Percentiles rank a stretch among this genome's conserved stretches.
Conservation (phyloP, 352 stramenopile genomes). For the Phytophthora constricta region DNA sequence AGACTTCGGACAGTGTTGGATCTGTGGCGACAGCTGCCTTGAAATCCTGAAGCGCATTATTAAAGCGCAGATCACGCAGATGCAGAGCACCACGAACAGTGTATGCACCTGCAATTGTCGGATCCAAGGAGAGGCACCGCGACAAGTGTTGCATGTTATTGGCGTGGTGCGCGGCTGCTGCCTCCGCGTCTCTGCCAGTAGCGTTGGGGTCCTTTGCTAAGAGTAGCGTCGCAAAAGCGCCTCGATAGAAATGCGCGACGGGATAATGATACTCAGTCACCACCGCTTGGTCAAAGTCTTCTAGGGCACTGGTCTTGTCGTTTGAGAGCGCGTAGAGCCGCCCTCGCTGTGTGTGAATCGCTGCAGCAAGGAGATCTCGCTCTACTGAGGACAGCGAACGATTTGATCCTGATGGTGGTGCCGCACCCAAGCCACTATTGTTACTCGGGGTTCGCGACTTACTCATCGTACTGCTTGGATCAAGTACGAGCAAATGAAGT, state of each 20-base stretch:
- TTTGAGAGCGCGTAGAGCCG: constrained; percentile 67
- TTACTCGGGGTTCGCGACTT: constrained; percentile 21
- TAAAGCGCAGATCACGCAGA: constrained; percentile 76
- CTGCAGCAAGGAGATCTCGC: constrained; percentile 58
- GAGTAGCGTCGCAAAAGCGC: constrained; percentile 62
- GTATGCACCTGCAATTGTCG: constrained; percentile 77
- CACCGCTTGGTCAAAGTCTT: constrained; percentile 76
- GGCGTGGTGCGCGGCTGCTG: constrained; percentile 33
- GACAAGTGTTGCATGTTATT: constrained; percentile 67
- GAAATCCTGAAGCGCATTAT: constrained; percentile 80
- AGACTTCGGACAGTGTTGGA: constrained; percentile 77
- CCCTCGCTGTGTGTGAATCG: constrained; percentile 69
- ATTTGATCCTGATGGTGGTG: not conserved
- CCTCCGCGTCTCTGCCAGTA: constrained; percentile 23
- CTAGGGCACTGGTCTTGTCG: constrained; percentile 50
- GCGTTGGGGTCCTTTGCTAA: constrained; percentile 31
- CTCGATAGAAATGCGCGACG: constrained; percentile 79
- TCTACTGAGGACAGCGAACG: constrained; percentile 46
- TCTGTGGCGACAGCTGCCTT: constrained; percentile 77
- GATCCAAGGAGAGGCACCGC: constrained; percentile 69
- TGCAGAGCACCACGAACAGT: constrained; percentile 75
- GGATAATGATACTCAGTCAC: constrained; percentile 85
- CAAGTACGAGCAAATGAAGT: constrained; percentile 53
- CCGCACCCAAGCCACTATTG: constrained; percentile 22
- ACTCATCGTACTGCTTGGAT: constrained; percentile 42